Evolutionary conservation across 768 basidiomycete species (phyloP), one percentile per base, ranked within the genome.

Genomic region (Collybia nuda): DNA sequence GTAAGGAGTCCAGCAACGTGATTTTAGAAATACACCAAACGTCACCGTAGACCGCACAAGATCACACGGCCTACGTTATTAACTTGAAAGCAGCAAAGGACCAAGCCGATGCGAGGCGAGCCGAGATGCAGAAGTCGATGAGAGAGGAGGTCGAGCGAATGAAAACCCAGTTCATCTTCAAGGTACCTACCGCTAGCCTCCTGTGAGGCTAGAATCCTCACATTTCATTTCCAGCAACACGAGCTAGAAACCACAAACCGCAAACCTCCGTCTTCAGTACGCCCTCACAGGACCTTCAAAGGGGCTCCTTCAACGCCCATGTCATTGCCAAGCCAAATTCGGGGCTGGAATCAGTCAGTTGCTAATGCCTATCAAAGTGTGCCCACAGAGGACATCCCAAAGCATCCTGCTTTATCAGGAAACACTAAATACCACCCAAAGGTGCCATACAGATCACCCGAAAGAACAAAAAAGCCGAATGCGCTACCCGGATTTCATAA

Each of bases 121-220:
- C 66, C 3, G 72, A 80, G 47, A 59, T 83, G 44, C 81, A 85
- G 52, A 84, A 80, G 59, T 78, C 84, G 40, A 71, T 82, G 68
- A 82, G 82, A 56, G 81, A 78, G 50, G 86, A 90, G 57, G 74
- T 84, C 54, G 88, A 90, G 62, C 79, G 84, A 9, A 59, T 88
- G 48, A 84, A 78, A 58, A 87, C 88, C 1, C 81, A 87, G 50
- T 78, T 80, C 39, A 71, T 76, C 19, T 90, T 91, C 72, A 86
- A 80, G 68, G 88, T 86, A 67, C 45, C 73, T 12, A 44, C 40
- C 17, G 55, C 19, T 51, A 21, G 9, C 35, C 23, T 15, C 28
- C 35, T 14, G 28, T 41, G 12, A 44, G 22, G 38, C 18, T n/a
- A 46, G 32, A 56, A 17, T 19, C 47, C 45, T 53, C 5, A 41